Conservation (phyloP, 306 rosid genomes). For the Glycine tomentella region DNA sequence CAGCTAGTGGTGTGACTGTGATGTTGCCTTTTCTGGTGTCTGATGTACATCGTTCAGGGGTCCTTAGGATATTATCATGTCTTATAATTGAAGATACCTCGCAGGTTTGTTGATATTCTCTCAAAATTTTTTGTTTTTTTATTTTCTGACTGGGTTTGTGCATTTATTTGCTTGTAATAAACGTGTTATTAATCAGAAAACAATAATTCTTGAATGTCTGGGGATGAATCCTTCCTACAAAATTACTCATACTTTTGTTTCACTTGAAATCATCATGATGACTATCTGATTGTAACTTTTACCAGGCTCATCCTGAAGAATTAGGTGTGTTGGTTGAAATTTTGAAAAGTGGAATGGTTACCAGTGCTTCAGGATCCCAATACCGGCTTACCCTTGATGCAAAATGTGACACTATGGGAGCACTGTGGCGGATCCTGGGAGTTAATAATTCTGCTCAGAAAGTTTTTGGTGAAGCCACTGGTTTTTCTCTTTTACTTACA, state of each 20-base stretch:
- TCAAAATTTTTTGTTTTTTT: background rate
- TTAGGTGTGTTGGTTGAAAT: conserved; percentile 87
- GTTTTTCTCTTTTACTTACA: conserved; percentile 97
- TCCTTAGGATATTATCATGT: conserved; percentile 87
- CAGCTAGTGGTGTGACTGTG: conserved; percentile 77
- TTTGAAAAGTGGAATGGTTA: conserved; percentile 97
- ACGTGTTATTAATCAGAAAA: conserved; percentile 13
- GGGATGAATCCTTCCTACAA: conserved; percentile 14
- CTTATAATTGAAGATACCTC: conserved; percentile 85
- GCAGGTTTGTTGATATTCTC: conserved; percentile 71
- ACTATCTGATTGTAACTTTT: conserved; percentile 42
- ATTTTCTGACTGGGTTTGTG: conserved; percentile 32
- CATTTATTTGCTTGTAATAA: conserved; percentile 15
- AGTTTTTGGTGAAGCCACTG: conserved; percentile 96
- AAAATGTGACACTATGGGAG: conserved; percentile 94
- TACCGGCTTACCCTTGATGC: conserved; percentile 86
- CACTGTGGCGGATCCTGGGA: conserved; percentile 89
- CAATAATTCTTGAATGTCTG: too few relatives aligned
- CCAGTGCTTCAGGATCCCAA: conserved; percentile 82
- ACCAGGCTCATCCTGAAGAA: conserved; percentile 95
- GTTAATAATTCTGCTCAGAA: conserved; percentile 81
- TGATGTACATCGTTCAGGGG: conserved; percentile 86
- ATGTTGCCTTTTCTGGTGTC: conserved; percentile 90
- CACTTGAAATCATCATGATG: conserved; percentile 43
- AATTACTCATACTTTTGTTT: conserved; percentile 33